These are phyloP conservation scores for Candida sithepensis DNA, from an alignment of 805 yeast species.

Conservation along the genomic window DNA sequence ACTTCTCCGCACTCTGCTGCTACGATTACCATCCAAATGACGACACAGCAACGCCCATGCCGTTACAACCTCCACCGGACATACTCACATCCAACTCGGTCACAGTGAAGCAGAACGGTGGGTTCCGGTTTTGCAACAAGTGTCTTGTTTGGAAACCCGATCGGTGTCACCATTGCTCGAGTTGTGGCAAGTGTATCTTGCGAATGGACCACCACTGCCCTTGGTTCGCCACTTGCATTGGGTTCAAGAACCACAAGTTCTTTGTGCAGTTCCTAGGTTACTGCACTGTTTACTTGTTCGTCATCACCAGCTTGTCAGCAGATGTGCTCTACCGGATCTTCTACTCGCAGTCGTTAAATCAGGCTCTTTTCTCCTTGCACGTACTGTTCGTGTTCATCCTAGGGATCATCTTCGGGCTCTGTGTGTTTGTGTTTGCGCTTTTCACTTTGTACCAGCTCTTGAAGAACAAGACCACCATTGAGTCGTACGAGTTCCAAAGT, in stretches of 20 bases:
- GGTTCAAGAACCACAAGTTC: slow-evolving; percentile 73
- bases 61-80: slow-evolving; percentile 43
- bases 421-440: slow-evolving; percentile 53
- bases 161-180: slow-evolving; percentile 54
- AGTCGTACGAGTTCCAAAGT: slow-evolving; percentile 56
- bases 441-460: slow-evolving; percentile 59
- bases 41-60: background rate
- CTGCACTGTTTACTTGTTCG: slow-evolving; percentile 43
- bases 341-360: slow-evolving; percentile 14
- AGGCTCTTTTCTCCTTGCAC: slow-evolving; percentile 49
- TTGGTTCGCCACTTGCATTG: slow-evolving; percentile 90
- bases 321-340: slow-evolving; percentile 48
- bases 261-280: slow-evolving; percentile 72
- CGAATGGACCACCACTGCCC: slow-evolving; percentile 71
- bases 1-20: slow-evolving; percentile 41
- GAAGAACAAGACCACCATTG: slow-evolving; percentile 76
- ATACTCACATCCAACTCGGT: slow-evolving; percentile 37
- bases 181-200: slow-evolving; percentile 44
- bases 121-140: slow-evolving; percentile 55
- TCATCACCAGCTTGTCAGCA: slow-evolving; percentile 39
- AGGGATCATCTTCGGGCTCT: slow-evolving; percentile 48
- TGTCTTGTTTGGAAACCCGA: slow-evolving; percentile 60
- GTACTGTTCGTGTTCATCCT: slow-evolving; percentile 58
- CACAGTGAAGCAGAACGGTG: slow-evolving; percentile 53
- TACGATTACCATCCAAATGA: slow-evolving; percentile 18